Conservation (phyloP, 805 yeast species). For the Candida anglica region DNA sequence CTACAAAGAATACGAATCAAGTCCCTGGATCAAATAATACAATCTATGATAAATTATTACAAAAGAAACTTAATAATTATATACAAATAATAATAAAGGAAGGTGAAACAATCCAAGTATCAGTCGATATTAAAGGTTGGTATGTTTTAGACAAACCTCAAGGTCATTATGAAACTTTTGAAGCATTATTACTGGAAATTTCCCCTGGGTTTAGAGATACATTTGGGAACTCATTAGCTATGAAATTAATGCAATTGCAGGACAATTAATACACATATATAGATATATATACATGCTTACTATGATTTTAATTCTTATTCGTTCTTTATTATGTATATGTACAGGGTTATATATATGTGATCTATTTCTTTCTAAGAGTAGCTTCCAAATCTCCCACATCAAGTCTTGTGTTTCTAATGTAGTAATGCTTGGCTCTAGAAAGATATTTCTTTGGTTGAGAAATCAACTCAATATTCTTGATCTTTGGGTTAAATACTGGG, state of each 20-base stretch:
- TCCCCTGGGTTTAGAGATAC: slow-evolving; percentile 16
- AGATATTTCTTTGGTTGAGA: slow-evolving; percentile 71
- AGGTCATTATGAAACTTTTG: slow-evolving; percentile 25
- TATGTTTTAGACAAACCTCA: slow-evolving; percentile 6
- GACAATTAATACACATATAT: neutral
- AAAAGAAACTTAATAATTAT: slow-evolving; percentile 4
- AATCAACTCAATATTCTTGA: slow-evolving; percentile 72
- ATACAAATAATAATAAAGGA: slow-evolving; percentile 14
- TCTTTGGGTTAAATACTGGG: slow-evolving; percentile 75
- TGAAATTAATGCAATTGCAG: slow-evolving; percentile 9
- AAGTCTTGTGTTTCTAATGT: slow-evolving; percentile 73
- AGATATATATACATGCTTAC: neutral
- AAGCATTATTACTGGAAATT: slow-evolving; percentile 22
- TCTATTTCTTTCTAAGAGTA: slow-evolving; percentile 5
- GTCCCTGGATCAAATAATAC: too few species aligned
- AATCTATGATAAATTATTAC: slow-evolving; percentile 4
- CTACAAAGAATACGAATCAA: too few species aligned
- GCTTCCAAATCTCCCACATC: slow-evolving; percentile 71
- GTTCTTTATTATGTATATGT: neutral
- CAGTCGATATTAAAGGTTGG: slow-evolving; percentile 30
- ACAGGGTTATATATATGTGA: neutral
- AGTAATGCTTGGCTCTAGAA: slow-evolving; percentile 81
- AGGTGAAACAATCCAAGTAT: slow-evolving; percentile 9
- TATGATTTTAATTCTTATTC: neutral
- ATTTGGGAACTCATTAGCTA: slow-evolving; percentile 16